Percentiles rank a stretch among this genome's conserved stretches.
These are phyloP conservation scores for Ascochyta clinopodiicola DNA, from an alignment of 2,329 filamentous ascomycete genomes.

Conservation along the genomic window DNA sequence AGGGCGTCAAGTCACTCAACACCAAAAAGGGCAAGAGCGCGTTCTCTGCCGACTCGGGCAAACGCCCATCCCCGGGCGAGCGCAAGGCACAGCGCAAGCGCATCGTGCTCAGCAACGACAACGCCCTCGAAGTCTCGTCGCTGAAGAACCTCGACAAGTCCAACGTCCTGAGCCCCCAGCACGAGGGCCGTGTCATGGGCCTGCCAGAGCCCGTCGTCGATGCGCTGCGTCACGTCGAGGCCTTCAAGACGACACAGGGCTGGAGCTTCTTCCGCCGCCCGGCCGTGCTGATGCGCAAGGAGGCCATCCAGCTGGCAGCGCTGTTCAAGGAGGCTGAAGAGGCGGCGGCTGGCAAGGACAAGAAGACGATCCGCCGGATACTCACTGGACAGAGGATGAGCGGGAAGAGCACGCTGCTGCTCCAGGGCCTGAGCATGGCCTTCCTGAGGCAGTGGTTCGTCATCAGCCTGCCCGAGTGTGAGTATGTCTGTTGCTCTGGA, in stretches of 20 bases:
- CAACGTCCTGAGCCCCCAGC: constrained; percentile 48
- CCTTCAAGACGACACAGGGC: constrained; percentile 87
- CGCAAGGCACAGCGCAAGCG: constrained; percentile 86
- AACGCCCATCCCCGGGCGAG: constrained; percentile 74
- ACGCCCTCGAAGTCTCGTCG: constrained; percentile 78
- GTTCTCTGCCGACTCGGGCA: constrained; percentile 47
- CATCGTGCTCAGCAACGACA: constrained; percentile 91
- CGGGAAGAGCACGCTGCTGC: constrained; percentile 85
- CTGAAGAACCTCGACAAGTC: constrained; percentile 68
- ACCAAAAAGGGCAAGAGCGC: constrained; percentile 54
- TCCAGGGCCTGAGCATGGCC: constrained; percentile 83
- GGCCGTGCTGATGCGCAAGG: constrained; percentile 76
- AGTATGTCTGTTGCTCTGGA: constrained; percentile 27
- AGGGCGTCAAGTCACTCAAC: constrained; percentile 49
- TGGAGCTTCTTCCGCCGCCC: constrained; percentile 88
- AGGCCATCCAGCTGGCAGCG: constrained; percentile 75
- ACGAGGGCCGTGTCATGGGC: constrained; percentile 71
- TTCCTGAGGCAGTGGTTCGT: constrained; percentile 88
- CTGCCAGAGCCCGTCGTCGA: constrained; percentile 76
- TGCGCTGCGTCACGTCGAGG: constrained; percentile 80
- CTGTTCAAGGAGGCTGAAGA: constrained; percentile 59
- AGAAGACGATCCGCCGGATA: constrained; percentile 68
- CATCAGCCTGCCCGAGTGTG: constrained; percentile 88
- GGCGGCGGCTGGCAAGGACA: constrained; percentile 57
- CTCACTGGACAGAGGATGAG: constrained; percentile 75